Evolutionary conservation across 352 stramenopile genomes (phyloP).

Genomic region (Phytophthora citricola): DNA sequence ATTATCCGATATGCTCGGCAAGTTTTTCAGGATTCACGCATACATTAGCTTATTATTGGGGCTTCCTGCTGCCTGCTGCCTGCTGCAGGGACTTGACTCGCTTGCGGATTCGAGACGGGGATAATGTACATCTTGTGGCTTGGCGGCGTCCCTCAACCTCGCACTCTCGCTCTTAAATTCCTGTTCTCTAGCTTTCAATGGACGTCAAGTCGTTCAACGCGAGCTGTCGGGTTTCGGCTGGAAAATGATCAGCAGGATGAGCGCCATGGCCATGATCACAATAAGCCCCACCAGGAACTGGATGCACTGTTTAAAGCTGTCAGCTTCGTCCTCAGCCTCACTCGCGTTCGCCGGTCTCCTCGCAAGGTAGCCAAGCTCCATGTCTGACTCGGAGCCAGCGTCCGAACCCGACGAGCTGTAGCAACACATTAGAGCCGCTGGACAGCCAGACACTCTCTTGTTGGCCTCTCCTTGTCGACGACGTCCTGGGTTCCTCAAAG

Average conservation of each 20-base stretch:
- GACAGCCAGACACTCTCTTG: slow-evolving; percentile 6
- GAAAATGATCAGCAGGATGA: slow-evolving; percentile 79
- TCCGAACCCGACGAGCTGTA: slow-evolving; percentile 27
- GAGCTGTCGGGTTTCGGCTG: slow-evolving; percentile 38
- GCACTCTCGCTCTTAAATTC: slow-evolving; percentile 6
- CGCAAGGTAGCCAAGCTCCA: slow-evolving; percentile 52
- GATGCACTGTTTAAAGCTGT: slow-evolving; percentile 75
- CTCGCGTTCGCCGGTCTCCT: slow-evolving; percentile 24
- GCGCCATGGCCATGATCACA: slow-evolving; percentile 64
- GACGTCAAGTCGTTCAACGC: slow-evolving; percentile 24
- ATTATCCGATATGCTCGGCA: neutral
- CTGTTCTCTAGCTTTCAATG: slow-evolving; percentile 4
- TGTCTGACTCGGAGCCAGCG: slow-evolving; percentile 48
- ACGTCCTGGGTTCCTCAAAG: slow-evolving; percentile 9
- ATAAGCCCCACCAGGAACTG: slow-evolving; percentile 80
- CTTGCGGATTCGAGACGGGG: slow-evolving; percentile 1
- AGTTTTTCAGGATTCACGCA: neutral
- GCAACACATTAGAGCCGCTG: slow-evolving; percentile 21
- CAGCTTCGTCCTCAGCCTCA: slow-evolving; percentile 37
- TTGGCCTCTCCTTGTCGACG: neutral
- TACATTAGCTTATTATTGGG: slow-evolving; percentile 26
- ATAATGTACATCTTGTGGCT: slow-evolving; percentile 38
- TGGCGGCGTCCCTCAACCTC: slow-evolving; percentile 15
- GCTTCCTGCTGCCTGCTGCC: neutral
- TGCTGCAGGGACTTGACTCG: slow-evolving; percentile 15